Percentiles rank a stretch among this genome's conserved stretches.
Conservation (phyloP, 202 grass and related monocot genomes). For the Elaeis oleifera region DNA sequence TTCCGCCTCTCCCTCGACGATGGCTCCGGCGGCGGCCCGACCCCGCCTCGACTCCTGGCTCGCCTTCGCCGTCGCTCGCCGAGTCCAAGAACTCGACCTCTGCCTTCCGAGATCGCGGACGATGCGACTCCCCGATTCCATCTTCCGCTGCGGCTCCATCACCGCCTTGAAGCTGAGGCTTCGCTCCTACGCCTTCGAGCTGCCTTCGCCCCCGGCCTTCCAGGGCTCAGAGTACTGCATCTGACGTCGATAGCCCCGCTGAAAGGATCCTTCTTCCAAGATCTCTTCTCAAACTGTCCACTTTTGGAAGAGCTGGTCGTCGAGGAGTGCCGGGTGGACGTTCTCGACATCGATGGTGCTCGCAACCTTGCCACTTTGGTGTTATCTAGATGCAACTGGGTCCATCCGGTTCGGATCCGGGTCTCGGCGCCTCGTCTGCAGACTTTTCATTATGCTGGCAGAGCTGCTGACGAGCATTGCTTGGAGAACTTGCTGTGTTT, state of each 20-base stretch:
- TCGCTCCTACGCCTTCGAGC: conserved; percentile 25
- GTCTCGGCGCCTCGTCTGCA: conserved; percentile 25
- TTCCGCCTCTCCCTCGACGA: conserved; percentile 35
- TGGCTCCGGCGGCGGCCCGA: conserved; percentile 22
- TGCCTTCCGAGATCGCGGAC: conserved; percentile 43
- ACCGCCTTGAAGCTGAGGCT: conserved; percentile 34
- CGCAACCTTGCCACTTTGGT: conserved; percentile 26
- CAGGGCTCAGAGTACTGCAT: conserved; percentile 27
- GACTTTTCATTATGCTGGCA: conserved; percentile 30
- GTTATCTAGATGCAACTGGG: conserved; percentile 37
- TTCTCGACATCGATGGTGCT: conserved; percentile 24
- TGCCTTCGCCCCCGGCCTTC: conserved; percentile 31
- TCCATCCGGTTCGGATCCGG: conserved; percentile 22
- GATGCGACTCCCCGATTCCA: conserved; percentile 28
- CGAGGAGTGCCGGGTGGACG: conserved; percentile 31
- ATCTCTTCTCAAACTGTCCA: conserved; percentile 28
- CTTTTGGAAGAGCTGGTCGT: conserved; percentile 24
- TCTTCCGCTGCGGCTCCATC: conserved; percentile 34
- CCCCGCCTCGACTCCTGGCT: conserved; percentile 39
- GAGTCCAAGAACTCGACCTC: conserved; percentile 35
- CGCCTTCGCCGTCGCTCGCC: conserved; percentile 30
- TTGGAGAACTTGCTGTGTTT: conserved; percentile 15
- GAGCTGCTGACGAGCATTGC: conserved; percentile 30
- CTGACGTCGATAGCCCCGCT: conserved; percentile 24
- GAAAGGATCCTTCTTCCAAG: conserved; percentile 27